These are phyloP conservation scores for Euphorbia peplus DNA, from an alignment of 345 rosid species.

Conservation along the genomic window DNA sequence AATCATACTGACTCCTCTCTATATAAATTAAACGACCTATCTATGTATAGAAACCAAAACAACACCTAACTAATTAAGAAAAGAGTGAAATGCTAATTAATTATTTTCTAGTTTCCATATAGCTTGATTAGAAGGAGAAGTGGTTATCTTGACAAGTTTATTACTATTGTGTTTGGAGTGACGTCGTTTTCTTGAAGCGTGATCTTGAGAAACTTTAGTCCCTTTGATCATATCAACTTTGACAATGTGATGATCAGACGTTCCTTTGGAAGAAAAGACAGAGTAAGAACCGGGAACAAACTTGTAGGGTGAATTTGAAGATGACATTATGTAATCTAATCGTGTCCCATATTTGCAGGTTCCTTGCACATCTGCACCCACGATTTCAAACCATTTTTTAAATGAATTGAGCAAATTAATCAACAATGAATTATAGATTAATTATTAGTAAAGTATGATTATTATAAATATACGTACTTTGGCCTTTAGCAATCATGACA, in stretches of 20 bases:
- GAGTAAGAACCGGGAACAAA: conserved; percentile 89
- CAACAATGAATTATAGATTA: too few relatives aligned
- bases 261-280: conserved; percentile 85
- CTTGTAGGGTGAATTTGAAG: conserved; percentile 64
- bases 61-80: too few relatives aligned
- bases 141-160: conserved; percentile 40
- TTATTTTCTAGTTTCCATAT: conserved; percentile 54
- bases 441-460: too few relatives aligned
- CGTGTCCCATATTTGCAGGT: conserved; percentile 97
- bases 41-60: too few relatives aligned
- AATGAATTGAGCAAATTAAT: too few relatives aligned
- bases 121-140: conserved; percentile 44
- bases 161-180: conserved; percentile 32
- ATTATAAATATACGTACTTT: conserved; percentile 60
- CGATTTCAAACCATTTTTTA: not conserved
- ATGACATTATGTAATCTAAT: conserved; percentile 81
- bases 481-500: conserved; percentile 92
- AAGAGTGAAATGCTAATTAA: too few relatives aligned
- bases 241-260: conserved; percentile 96
- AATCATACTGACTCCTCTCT: too few relatives aligned
- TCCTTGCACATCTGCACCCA: conserved; percentile 80
- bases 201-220: conserved; percentile 7
- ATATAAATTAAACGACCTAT: too few relatives aligned
- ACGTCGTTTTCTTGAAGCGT: conserved; percentile 20
- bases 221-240: conserved; percentile 62